Evolutionary conservation across 129 eudicot species (phyloP).

Genomic region (sunflower (Helianthus annuus)): HanXRQr2.0-SUNRISE NC_035435.2:84543704-84544203

Average conservation of each 20-base stretch:
- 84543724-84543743: neutral
- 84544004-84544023: neutral
- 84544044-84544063: slow-evolving; percentile 18
- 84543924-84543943: slow-evolving; percentile 1
- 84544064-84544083: slow-evolving; percentile 88
- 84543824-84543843: neutral
- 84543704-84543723: slow-evolving; percentile 2
- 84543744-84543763: neutral
- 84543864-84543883: neutral
- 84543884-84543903: neutral
- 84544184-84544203: neutral
- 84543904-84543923: slow-evolving; percentile 18
- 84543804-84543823: slow-evolving; percentile 1
- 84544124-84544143: slow-evolving; percentile 72
- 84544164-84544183: neutral
- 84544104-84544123: slow-evolving; percentile 90
- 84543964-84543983: neutral
- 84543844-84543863: slow-evolving; percentile 3
- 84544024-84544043: neutral
- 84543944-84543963: slow-evolving; percentile 10
- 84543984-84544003: slow-evolving; percentile 1
- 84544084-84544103: slow-evolving; percentile 85
- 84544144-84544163: neutral
- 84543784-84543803: neutral
- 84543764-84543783: neutral